Conservation (phyloP, 108 stramenopile species). For the Cyclostephanos tholiformis region DNA sequence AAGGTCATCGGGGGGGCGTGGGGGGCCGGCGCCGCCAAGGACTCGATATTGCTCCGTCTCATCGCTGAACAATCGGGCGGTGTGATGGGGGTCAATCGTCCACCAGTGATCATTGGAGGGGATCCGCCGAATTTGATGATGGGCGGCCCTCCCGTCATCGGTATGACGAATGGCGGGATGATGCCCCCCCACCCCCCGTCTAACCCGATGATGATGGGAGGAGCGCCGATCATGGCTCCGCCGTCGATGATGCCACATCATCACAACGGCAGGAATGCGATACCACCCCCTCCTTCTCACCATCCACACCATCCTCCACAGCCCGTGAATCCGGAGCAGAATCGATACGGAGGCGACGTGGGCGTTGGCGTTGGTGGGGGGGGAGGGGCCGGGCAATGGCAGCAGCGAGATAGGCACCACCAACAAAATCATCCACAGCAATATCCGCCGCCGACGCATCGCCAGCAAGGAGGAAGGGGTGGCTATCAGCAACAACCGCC, state of each 20-base stretch:
- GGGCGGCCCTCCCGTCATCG: constrained; percentile 18
- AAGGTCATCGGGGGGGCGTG: constrained; percentile 75
- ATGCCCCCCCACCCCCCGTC: constrained; percentile 13
- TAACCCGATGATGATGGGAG: constrained; percentile 13
- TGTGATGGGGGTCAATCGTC: not conserved
- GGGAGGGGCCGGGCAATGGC: not conserved
- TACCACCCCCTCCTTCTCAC: constrained; percentile 10
- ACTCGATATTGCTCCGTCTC: constrained; percentile 68
- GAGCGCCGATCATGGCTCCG: constrained; percentile 1
- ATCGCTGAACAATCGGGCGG: constrained; percentile 73
- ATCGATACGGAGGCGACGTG: not conserved
- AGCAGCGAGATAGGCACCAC: constrained; percentile 5
- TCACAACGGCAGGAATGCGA: constrained; percentile 4
- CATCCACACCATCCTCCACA: constrained; percentile 23
- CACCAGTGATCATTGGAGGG: too few relatives aligned
- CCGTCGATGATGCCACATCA: constrained; percentile 4
- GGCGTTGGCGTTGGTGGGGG: not conserved
- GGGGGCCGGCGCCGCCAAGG: constrained; percentile 82
- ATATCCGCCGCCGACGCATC: not conserved
- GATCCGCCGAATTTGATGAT: too few relatives aligned
- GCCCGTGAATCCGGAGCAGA: constrained; percentile 14
- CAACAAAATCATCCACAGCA: constrained; percentile 9
- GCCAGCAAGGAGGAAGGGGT: constrained; percentile 20
- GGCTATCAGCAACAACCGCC: constrained; percentile 30
- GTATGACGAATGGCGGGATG: constrained; percentile 22